These are phyloP conservation scores for Filosporella fistucella DNA, from an alignment of 495 filamentous ascomycete genomes.

Conservation along the genomic window DNA sequence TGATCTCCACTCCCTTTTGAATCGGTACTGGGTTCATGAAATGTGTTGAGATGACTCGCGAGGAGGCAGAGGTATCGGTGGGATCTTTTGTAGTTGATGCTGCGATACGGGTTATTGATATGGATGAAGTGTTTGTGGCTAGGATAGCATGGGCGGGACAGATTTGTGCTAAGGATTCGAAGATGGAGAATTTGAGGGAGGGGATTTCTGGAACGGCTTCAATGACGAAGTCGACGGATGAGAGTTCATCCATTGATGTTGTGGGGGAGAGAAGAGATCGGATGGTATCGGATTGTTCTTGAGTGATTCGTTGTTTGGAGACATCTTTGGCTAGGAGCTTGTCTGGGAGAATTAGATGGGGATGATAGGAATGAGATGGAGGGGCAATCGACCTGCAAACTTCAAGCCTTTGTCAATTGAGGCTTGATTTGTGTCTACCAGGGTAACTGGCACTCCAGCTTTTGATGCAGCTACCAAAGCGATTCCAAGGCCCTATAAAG, in stretches of 20 bases:
- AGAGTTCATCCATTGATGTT: slow-evolving; percentile 72
- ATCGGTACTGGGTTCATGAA: slow-evolving; percentile 99
- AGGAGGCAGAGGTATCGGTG: slow-evolving; percentile 72
- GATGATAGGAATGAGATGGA: not conserved
- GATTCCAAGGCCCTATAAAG: slow-evolving; percentile 81
- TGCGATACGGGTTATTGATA: slow-evolving; percentile 94
- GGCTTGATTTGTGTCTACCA: slow-evolving; percentile 80
- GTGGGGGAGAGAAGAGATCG: slow-evolving; percentile 63
- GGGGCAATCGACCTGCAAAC: slow-evolving; percentile 67
- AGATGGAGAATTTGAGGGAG: slow-evolving; percentile 81
- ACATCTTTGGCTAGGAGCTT: slow-evolving; percentile 92
- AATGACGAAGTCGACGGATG: slow-evolving; percentile 92
- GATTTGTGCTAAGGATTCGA: slow-evolving; percentile 76
- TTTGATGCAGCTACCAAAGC: slow-evolving; percentile 88
- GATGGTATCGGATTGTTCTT: slow-evolving; percentile 67
- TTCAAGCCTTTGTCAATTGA: slow-evolving; percentile 88
- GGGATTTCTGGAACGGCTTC: slow-evolving; percentile 96
- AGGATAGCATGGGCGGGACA: slow-evolving; percentile 85
- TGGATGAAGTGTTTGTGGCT: slow-evolving; percentile 96
- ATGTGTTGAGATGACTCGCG: slow-evolving; percentile 90
- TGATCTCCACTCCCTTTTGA: slow-evolving; percentile 97
- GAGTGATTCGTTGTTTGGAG: slow-evolving; percentile 73
- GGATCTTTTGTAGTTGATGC: slow-evolving; percentile 73
- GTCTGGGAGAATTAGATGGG: slow-evolving; percentile 48
- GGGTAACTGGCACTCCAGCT: slow-evolving; percentile 76